Base-by-base conservation (phyloP, 2,329 filamentous ascomycete species). In the Cadophora gregata region DNA sequence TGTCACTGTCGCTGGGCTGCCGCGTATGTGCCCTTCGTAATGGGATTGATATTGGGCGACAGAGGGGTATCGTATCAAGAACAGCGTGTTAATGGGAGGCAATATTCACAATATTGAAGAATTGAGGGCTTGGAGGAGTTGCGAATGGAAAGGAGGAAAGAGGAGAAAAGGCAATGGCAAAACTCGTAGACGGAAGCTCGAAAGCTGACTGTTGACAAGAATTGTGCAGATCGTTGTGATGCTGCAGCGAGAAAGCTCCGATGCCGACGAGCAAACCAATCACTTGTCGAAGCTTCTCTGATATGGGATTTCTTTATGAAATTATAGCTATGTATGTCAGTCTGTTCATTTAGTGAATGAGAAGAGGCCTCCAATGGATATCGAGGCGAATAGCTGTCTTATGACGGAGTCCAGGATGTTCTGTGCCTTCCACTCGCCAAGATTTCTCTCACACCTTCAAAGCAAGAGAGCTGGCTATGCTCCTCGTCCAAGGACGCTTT, bases 111-210 rank as follows among this genome's bases (percentile, higher is more conserved):
- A 48, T 8, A 48, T 48, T 48, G 47, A 25, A n/a, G 47, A 48
- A 48, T 12, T 24, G 21, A 25, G 10, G 3, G 47, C 47, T 4
- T 48, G 4, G 5, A 48, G 47, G 25, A 7, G 8, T 48, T 48
- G 47, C 47, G 47, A 48, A 25, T 5, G 27, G 24, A 63, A n/a
- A 59, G 53, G 51, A 31, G n/a, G 48, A n/a, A 29, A 27, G 59
- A 50, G 27, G 27, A 9, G 59, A 53, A 48, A 31, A 42, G 36
- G 31, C 31, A 33, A 33, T 33, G 8, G 36, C 8, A 42, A 42
- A 3, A 42, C 16, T 42, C 36, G 36, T 16, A 4, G 8, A 3
- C 36, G 36, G 36, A 62, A 62, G 47, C 25, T 51, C 4, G 48
- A 29, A 16, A 29, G 48, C 48, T 29, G 48, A 51, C 24, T 51